Evolutionary conservation across 2,329 filamentous ascomycete species (phyloP).

Genomic region (Didymellaceae sp.): DNA sequence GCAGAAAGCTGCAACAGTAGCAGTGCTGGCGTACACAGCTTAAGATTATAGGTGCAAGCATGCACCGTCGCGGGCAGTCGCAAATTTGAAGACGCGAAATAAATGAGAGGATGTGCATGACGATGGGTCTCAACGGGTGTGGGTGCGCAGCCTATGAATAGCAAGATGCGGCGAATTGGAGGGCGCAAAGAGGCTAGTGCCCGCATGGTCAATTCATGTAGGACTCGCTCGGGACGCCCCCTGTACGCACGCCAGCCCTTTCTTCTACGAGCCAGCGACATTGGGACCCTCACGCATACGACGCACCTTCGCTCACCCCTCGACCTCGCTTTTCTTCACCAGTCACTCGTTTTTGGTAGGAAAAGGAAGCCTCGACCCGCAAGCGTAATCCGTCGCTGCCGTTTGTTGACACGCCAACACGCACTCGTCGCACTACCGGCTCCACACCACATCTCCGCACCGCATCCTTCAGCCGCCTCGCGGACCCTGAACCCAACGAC

Average conservation of each 20-base stretch:
- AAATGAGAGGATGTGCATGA: conserved; percentile 16
- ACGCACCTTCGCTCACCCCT: not conserved
- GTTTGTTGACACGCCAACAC: conserved; percentile 40
- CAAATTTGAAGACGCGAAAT: conserved; percentile 2
- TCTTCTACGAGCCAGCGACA: conserved; percentile 8
- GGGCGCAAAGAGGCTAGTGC: conserved; percentile 9
- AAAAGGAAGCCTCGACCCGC: conserved; percentile 18
- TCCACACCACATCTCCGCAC: conserved; percentile 22
- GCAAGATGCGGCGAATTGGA: conserved; percentile 18
- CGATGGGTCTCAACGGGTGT: conserved; percentile 16
- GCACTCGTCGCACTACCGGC: conserved; percentile 29
- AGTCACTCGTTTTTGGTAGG: conserved; percentile 47
- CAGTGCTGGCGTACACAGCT: not conserved
- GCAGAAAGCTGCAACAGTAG: not conserved
- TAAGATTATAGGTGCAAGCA: not conserved
- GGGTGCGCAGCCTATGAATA: conserved; percentile 14
- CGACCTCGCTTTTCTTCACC: conserved; percentile 33
- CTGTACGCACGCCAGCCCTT: conserved; percentile 19
- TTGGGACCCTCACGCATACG: conserved; percentile 3
- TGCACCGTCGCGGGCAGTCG: not conserved
- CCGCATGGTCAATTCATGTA: conserved; percentile 17
- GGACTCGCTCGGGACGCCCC: conserved; percentile 11
- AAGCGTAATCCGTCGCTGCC: conserved; percentile 23
- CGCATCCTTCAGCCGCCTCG: conserved; percentile 23
- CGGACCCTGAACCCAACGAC: conserved; percentile 9